Conservation (phyloP, 2,329 filamentous ascomycete genomes). For the Teratosphaeria pseudoeucalypti region DNA sequence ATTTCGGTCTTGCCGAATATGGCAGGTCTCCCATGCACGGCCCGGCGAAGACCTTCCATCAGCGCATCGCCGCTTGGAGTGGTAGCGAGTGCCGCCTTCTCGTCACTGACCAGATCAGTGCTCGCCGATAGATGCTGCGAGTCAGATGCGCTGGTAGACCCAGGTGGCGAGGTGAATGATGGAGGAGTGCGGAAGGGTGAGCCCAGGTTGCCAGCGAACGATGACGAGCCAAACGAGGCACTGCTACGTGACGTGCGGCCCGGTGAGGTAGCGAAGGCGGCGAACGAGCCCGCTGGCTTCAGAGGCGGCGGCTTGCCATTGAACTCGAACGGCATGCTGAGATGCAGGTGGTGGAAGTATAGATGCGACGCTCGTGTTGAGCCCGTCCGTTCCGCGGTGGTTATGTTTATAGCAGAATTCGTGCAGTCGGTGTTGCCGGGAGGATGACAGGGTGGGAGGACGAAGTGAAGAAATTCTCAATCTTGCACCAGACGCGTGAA, state of each 20-base stretch:
- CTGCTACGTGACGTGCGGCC: not conserved
- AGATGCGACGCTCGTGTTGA: not conserved
- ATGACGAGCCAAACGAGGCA: not conserved
- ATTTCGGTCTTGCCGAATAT: not conserved
- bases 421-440: not conserved
- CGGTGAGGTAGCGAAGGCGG: not conserved
- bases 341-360: not conserved
- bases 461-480: not conserved
- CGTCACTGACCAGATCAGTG: not conserved
- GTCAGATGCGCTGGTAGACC: not conserved
- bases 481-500: not conserved
- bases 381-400: not conserved
- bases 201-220: conserved; percentile 1
- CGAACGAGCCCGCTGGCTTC: not conserved
- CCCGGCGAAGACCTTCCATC: not conserved
- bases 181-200: not conserved
- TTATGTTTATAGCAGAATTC: not conserved
- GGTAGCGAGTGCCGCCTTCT: not conserved
- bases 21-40: not conserved
- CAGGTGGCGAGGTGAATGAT: not conserved
- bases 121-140: not conserved
- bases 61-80: not conserved
- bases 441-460: not conserved
- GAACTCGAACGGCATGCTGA: conserved; percentile 11
- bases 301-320: conserved; percentile 6